Evolutionary conservation across 148 eudicot species (phyloP), one percentile per base, ranked within the genome.

Genomic region (Fagopyrum homotropicum): DNA sequence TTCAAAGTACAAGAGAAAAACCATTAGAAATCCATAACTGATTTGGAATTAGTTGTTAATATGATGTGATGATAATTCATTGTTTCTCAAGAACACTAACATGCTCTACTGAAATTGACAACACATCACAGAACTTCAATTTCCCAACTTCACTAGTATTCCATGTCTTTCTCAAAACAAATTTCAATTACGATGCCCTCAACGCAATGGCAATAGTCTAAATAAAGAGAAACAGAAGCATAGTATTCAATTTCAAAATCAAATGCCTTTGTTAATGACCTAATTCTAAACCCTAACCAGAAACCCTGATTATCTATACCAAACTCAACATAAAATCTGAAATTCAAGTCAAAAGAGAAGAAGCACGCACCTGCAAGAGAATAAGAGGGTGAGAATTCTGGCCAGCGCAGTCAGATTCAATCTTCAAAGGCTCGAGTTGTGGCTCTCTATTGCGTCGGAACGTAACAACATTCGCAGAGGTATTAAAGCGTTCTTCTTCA

Each of bases 341-440:
- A 40, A 35, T 30, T 2, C 11, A 29, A 64, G 0, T 6, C 35
- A 64, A 5, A 10, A 64, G n/a, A 35, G 17, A 12, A 40, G 29
- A 64, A 29, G 15, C 16, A 60, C 73, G 47, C 8, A 83, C 85
- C 85, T 83, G 85, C 85, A 84, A 84, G 55, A 81, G 84, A 19
- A 81, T 55, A 11, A 81, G 19, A 76, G 83, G 86, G 47, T 83
- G 80, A 69, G 86, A 80, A 48, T 74, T 78, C 47, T 80, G 48
- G 35, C 78, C 73, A 73, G 78, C 75, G 47, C 78, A 83, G 22
- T 83, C 81, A 56, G 9, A 56, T 45, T 80, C 86, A 76, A 83
- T 56, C 80, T 81, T 83, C 51, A 83, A 69, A 2, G 81, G 74
- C 26, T 78, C 81, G 26, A 47, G 14, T 15, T 29, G 48, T 15